These are phyloP conservation scores for Coemansia sp. DNA, from an alignment of 192 early-diverging fungal genomes.

Conservation along the genomic window DNA sequence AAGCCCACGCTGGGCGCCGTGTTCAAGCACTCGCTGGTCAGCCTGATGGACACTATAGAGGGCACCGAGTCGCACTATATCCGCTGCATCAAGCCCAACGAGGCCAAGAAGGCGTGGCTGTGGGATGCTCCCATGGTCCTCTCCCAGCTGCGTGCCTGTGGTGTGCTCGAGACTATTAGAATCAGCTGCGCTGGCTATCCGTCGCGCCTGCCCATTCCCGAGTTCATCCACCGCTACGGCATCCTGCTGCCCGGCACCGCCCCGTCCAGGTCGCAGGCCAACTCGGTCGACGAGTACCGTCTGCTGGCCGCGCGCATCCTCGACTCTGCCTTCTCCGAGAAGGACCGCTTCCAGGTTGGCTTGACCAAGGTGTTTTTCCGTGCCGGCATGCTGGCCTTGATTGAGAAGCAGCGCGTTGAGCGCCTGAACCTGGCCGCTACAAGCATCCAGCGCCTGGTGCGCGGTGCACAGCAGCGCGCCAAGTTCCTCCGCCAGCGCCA, in stretches of 20 bases:
- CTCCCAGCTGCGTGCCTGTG: constrained; percentile 92
- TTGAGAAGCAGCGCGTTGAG: constrained; percentile 85
- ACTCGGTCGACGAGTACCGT: constrained; percentile 48
- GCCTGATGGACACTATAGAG: constrained; percentile 93
- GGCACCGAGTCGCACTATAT: constrained; percentile 95
- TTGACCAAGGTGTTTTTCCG: constrained; percentile 98
- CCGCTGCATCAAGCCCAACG: constrained; percentile 99
- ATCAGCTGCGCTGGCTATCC: constrained; percentile 99
- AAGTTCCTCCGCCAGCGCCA: constrained; percentile 56
- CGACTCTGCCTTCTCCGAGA: constrained; percentile 63
- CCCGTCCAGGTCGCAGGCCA: constrained; percentile 51
- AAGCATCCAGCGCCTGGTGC: constrained; percentile 85
- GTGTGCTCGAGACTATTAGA: constrained; percentile 98
- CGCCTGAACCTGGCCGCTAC: constrained; percentile 77
- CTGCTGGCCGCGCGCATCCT: constrained; percentile 62
- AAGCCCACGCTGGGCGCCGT: constrained; percentile 95
- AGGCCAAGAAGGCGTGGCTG: constrained; percentile 83
- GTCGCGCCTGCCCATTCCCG: constrained; percentile 77
- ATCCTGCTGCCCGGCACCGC: constrained; percentile 47
- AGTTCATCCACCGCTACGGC: constrained; percentile 87
- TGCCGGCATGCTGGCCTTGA: constrained; percentile 74
- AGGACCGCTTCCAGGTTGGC: constrained; percentile 91
- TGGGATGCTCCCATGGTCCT: constrained; percentile 96
- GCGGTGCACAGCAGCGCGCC: constrained; percentile 61
- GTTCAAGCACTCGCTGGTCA: constrained; percentile 90